phyloP scores from a whole-genome alignment of 345 rosid species.

The Pugionium cornutum region DNA sequence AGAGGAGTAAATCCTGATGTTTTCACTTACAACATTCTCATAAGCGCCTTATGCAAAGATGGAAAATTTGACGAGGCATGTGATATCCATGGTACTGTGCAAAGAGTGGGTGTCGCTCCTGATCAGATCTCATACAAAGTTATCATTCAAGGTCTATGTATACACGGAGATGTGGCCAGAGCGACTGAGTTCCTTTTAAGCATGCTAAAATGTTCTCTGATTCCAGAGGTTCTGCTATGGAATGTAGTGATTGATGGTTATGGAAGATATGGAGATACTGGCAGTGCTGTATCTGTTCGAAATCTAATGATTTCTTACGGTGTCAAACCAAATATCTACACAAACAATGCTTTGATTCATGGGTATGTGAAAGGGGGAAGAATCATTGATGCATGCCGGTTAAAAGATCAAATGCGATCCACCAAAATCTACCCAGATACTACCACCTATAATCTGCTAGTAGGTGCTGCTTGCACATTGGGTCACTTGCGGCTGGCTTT shows the following conservation, averaged over 20 bases:
- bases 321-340: constrained; percentile 64
- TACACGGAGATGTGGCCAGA: constrained; percentile 47
- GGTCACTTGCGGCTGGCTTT: constrained; percentile 44
- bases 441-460: constrained; percentile 67
- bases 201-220: constrained; percentile 50
- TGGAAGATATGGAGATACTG: constrained; percentile 58
- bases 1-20: constrained; percentile 63
- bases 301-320: constrained; percentile 60
- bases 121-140: constrained; percentile 61
- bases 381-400: constrained; percentile 43
- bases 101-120: constrained; percentile 53
- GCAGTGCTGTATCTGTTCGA: constrained; percentile 47
- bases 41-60: constrained; percentile 60
- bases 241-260: constrained; percentile 60
- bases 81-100: constrained; percentile 51
- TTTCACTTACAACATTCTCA: constrained; percentile 63
- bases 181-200: constrained; percentile 48
- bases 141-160: constrained; percentile 59
- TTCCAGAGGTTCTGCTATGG: constrained; percentile 65
- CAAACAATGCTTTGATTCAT: constrained; percentile 65
- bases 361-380: constrained; percentile 52
- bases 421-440: constrained; percentile 55
- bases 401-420: constrained; percentile 55
- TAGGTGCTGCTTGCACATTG: constrained; percentile 55
- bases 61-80: constrained; percentile 61